Base-by-base conservation (phyloP, 2,329 filamentous ascomycete species). In the Pestalotiopsis sp. region DNA sequence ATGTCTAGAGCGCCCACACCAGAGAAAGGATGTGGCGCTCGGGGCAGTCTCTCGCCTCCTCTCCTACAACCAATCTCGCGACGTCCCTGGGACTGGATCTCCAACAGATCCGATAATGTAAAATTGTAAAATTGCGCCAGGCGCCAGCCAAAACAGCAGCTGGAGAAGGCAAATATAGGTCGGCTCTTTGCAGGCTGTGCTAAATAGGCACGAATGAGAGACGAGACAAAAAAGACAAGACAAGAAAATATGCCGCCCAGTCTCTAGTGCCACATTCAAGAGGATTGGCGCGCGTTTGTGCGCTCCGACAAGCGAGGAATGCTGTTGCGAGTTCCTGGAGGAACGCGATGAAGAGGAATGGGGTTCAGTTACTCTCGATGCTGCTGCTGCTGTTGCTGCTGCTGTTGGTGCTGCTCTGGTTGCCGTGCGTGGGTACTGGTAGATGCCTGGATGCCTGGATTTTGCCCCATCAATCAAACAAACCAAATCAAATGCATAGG, bases 1-100 rank as follows among this genome's bases (percentile, higher is more conserved):
- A 65, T 60, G 27, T 62, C 62, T 55, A 59, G 60, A 67, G 67
- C 60, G 67, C 66, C 45, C 49, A 23, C 63, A 14, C 23, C 14
- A 17, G 6, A 20, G 45, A 27, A 36, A 36, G 31, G 31, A 36
- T 36, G 31, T 27, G 31, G 57, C 57, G 57, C 57, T 52, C 45
- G 25, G 59, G 59, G 59, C 31, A 20, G 59, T 62, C 27, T 62
- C 59, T 20, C 55, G 17, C 55, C 55, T 25, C 27, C 55, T 59
- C 23, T 25, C 25, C 14, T 17, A 36, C 57, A 59, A 59, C 27
- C 57, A 27, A 59, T 59, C 45, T 52, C 45, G 17, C 17, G 41
- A 45, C 45, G 9, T 20, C 45, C 20, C 17, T 52, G 55, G 14
- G 55, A 23, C n/a, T 49, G 13, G 13, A 14, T 52, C 45, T 52